Conservation (phyloP, 208 protist species). For the Trichomonas tenax region DNA sequence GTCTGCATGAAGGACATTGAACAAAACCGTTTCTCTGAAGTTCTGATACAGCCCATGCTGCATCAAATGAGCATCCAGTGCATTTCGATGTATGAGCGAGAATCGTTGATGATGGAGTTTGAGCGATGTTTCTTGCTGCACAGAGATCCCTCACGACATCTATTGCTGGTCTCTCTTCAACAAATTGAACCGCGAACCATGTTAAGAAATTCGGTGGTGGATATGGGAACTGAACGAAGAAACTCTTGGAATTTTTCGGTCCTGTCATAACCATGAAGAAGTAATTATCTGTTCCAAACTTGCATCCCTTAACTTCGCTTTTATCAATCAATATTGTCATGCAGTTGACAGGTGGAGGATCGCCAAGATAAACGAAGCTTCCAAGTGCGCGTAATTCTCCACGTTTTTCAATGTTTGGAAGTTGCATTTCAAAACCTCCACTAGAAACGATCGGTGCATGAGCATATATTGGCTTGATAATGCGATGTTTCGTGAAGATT, state of each 20-base stretch:
- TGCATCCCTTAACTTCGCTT: not conserved
- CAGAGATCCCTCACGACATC: not conserved
- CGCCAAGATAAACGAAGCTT: not conserved
- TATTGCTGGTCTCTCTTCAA: not conserved
- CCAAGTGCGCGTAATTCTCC: not conserved
- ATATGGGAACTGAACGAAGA: not conserved
- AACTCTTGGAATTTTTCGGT: not conserved
- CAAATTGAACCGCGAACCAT: not conserved
- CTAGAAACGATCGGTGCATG: not conserved
- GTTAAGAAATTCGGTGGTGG: not conserved
- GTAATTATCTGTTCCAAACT: not conserved
- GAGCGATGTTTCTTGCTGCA: not conserved
- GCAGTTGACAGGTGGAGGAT: not conserved
- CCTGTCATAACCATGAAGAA: not conserved
- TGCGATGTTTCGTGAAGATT: not conserved
- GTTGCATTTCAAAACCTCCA: not conserved
- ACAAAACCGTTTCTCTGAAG: not conserved
- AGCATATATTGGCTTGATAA: not conserved
- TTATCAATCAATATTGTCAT: not conserved
- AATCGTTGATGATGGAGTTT: not conserved
- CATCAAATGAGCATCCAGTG: not conserved
- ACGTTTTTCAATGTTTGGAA: not conserved
- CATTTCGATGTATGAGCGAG: not conserved
- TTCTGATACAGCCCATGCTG: not conserved
- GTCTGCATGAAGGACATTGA: not conserved